Conservation (phyloP, 164 flowering plant genomes). For the Pachysandra terminalis region DNA sequence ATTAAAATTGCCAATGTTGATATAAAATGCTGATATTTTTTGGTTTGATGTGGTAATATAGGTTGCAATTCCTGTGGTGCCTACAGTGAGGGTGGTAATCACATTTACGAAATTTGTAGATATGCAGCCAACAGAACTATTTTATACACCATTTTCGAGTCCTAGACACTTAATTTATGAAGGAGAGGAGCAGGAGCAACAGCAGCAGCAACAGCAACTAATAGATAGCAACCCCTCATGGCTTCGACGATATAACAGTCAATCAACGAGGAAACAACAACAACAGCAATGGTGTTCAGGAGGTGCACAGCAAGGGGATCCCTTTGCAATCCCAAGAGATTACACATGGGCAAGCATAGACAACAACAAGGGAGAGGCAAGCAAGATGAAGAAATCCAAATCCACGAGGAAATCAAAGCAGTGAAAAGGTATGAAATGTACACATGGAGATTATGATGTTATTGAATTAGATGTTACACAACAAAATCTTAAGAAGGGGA, state of each 20-base stretch:
- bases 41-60: constrained; percentile 24
- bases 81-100: constrained; percentile 88
- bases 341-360: constrained; percentile 72
- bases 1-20: no score
- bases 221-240: constrained; percentile 33
- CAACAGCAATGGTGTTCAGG: neutral
- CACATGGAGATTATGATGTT: no score
- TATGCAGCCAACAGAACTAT: constrained; percentile 57
- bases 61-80: constrained; percentile 98
- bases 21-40: no score
- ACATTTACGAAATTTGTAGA: constrained; percentile 91
- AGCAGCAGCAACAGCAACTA: neutral
- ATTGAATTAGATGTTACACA: no score
- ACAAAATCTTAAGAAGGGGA: no score
- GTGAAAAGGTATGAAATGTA: neutral
- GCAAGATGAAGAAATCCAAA: constrained; percentile 64
- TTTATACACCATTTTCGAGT: constrained; percentile 86
- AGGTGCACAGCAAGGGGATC: constrained; percentile 36
- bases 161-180: constrained; percentile 41
- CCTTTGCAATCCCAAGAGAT: constrained; percentile 74
- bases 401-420: constrained; percentile 49
- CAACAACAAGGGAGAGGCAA: constrained; percentile 28
- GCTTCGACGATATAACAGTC: constrained; percentile 36
- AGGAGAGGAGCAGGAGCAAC: constrained; percentile 25
- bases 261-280: constrained; percentile 3